These are phyloP conservation scores for Cicer judaicum DNA, from an alignment of 306 rosid genomes.

Conservation along the genomic window DNA sequence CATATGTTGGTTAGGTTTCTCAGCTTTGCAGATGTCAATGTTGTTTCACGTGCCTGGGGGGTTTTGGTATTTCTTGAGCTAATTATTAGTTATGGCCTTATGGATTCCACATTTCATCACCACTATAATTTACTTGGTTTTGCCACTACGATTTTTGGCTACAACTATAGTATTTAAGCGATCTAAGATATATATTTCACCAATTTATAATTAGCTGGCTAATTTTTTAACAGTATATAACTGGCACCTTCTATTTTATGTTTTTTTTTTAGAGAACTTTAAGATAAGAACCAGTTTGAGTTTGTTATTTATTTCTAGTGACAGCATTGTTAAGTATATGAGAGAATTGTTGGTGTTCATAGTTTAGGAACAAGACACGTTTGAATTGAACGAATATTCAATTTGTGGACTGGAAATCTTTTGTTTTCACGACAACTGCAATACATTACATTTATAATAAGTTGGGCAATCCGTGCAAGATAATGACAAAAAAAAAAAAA, in stretches of 20 bases:
- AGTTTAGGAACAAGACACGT: background rate
- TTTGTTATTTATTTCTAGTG: too few relatives aligned
- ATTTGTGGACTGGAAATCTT: too few relatives aligned
- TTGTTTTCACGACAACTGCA: too few relatives aligned
- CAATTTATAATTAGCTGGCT: too few relatives aligned
- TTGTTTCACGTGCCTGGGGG: slow-evolving; percentile 48
- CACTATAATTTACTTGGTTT: too few relatives aligned
- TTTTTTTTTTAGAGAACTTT: background rate
- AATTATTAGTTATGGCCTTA: background rate
- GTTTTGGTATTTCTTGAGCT: slow-evolving; percentile 11
- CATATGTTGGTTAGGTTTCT: slow-evolving; percentile 52
- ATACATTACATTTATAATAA: too few relatives aligned
- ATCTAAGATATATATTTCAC: background rate
- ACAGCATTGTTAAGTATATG: background rate
- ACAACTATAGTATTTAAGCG: background rate
- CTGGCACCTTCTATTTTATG: background rate
- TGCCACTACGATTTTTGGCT: background rate
- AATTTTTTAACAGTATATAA: too few relatives aligned
- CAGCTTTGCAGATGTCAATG: slow-evolving; percentile 37
- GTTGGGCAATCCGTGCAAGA: too few relatives aligned
- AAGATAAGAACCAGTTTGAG: background rate
- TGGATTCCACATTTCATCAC: slow-evolving; percentile 2
- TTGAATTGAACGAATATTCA: too few relatives aligned
- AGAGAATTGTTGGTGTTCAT: background rate
- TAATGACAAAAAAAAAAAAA: too few relatives aligned